Conservation (phyloP, 805 yeast species). For the Ogataea nitratoaversa region DNA sequence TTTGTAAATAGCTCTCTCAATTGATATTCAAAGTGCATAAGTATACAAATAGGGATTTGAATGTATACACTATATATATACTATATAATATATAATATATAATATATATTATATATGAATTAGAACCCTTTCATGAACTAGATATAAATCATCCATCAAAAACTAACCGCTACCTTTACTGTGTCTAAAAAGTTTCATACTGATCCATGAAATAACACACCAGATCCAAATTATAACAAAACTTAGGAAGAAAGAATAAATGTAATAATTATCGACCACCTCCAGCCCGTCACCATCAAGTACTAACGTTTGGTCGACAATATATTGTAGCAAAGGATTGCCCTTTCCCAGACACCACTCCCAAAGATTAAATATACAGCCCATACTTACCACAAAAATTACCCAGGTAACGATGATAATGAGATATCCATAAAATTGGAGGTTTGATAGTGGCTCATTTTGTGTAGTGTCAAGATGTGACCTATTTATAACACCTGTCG, state of each 20-base stretch:
- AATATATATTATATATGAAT: too few species aligned
- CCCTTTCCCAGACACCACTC: conserved; percentile 22
- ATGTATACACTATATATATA: conserved; percentile 6
- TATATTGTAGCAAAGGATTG: conserved; percentile 2
- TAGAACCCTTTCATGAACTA: too few species aligned
- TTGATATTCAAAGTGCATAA: background rate
- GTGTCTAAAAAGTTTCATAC: conserved; percentile 75
- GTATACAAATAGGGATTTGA: background rate
- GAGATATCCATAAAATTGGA: conserved; percentile 24
- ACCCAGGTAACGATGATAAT: conserved; percentile 25
- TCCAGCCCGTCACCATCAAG: conserved; percentile 14
- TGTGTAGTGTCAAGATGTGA: background rate
- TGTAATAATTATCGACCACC: conserved; percentile 27
- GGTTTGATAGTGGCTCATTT: conserved; percentile 1
- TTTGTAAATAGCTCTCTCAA: background rate
- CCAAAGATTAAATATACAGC: conserved; percentile 29
- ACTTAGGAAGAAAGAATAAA: conserved; percentile 28
- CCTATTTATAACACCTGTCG: too few species aligned
- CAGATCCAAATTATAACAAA: conserved; percentile 52
- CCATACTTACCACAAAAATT: conserved; percentile 25
- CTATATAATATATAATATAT: conserved; percentile 4
- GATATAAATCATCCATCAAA: too few species aligned
- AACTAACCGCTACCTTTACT: conserved; percentile 59
- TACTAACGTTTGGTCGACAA: conserved; percentile 6
- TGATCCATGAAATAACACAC: conserved; percentile 74